Conservation (phyloP, 192 early-diverging fungal genomes). For the Chytriomyces sp. region DNA sequence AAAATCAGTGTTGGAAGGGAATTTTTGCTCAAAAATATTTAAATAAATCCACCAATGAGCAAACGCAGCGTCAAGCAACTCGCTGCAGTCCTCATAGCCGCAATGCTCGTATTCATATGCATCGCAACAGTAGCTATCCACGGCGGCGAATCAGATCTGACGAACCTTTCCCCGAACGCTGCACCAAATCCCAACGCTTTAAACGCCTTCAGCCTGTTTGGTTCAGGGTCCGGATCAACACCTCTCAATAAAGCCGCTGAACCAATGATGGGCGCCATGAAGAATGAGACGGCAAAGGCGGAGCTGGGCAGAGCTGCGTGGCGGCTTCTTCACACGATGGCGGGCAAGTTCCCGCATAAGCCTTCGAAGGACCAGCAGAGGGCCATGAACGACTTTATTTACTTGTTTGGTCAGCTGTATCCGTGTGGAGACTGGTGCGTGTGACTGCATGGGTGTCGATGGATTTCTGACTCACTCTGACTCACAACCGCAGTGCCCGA, state of each 20-base stretch:
- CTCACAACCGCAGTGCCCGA: conserved; percentile 61
- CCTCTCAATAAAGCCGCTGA: conserved; percentile 33
- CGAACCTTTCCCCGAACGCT: neutral
- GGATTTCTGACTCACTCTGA: neutral
- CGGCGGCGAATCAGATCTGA: neutral
- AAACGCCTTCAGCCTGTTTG: neutral
- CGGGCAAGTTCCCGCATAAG: conserved; percentile 79
- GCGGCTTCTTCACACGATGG: conserved; percentile 94
- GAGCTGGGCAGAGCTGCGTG: conserved; percentile 89
- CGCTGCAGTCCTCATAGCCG: conserved; percentile 2
- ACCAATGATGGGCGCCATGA: conserved; percentile 73
- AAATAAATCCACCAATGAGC: too few species aligned
- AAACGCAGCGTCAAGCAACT: conserved; percentile 17
- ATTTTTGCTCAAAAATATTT: too few species aligned
- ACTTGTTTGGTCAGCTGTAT: conserved; percentile 83
- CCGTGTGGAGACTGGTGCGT: conserved; percentile 91
- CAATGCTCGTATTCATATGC: neutral
- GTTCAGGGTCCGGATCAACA: neutral
- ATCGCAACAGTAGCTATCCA: neutral
- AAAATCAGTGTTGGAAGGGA: too few species aligned
- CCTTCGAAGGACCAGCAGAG: conserved; percentile 78
- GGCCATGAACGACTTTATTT: conserved; percentile 80
- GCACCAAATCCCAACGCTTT: neutral
- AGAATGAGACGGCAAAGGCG: conserved; percentile 77
- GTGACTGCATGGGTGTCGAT: too few species aligned